phyloP scores from a whole-genome alignment of 306 rosid species.

The Vicia villosa region DNA sequence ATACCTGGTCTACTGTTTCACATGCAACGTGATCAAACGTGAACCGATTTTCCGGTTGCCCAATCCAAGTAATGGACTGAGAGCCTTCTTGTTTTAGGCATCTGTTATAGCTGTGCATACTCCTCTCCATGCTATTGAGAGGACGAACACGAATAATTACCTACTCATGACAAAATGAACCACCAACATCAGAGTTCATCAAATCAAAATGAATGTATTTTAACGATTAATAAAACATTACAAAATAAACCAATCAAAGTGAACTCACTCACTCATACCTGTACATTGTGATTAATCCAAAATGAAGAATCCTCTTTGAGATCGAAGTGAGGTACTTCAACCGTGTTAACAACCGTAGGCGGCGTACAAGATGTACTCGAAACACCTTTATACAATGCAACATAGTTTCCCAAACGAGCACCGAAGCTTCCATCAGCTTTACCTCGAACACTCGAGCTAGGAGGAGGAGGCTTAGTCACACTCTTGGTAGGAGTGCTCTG shows the following conservation, averaged over 20 bases:
- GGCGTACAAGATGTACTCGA: constrained; percentile 52
- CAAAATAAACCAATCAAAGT: neutral
- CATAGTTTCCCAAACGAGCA: constrained; percentile 61
- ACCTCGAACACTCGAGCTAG: constrained; percentile 57
- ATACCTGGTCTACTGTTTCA: constrained; percentile 92
- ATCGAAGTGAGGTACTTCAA: constrained; percentile 96
- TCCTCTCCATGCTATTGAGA: constrained; percentile 79
- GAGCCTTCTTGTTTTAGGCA: constrained; percentile 88
- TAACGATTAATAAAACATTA: neutral
- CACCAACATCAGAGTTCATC: constrained; percentile 19
- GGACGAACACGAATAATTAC: constrained; percentile 97
- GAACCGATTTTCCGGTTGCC: constrained; percentile 83
- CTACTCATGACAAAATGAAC: constrained; percentile 41
- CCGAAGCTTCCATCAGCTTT: constrained; percentile 65
- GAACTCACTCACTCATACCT: constrained; percentile 48
- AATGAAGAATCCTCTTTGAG: constrained; percentile 92
- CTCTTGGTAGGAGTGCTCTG: constrained; percentile 90
- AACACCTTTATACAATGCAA: constrained; percentile 74
- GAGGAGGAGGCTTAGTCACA: constrained; percentile 74
- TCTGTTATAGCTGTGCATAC: constrained; percentile 66
- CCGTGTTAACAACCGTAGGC: constrained; percentile 63
- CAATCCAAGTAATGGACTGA: constrained; percentile 77
- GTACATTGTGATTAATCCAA: constrained; percentile 97
- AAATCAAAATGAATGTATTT: neutral
- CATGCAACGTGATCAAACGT: constrained; percentile 98